Base-by-base conservation (phyloP, 2,329 filamentous ascomycete genomes). In the Atkinsonella hypoxylon region DNA sequence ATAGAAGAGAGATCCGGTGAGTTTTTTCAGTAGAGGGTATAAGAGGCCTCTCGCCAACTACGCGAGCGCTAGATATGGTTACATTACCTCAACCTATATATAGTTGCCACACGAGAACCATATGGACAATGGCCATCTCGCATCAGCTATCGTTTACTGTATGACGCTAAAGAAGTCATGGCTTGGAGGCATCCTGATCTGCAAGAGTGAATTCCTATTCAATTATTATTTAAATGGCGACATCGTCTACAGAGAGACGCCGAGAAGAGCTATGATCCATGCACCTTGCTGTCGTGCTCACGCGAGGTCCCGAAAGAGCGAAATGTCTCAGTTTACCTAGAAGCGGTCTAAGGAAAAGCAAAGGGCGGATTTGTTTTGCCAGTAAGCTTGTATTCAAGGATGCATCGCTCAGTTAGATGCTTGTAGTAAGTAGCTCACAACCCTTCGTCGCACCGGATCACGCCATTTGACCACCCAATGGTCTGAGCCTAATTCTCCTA, bases 221-320 rank as follows among this genome's bases (percentile, higher is more conserved):
- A 31, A 56, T 52, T 20, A 30, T 49, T 36, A 48, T 53, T 51
- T 54, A 56, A 56, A 56, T 56, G 53, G 51, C 49, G 55, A 53
- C 49, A 55, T 49, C 22, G 15, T 6, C 7, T 41, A 5, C 31
- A 43, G 10, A 42, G 47, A 15, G 15, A 34, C 26, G 18, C 47
- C 42, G 38, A 17, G 22, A 45, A 15, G 26, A n/a, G 42, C 42
- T 30, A 9, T 46, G 11, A 6, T 18, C 30, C 44, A 32, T 30
- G 20, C 18, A 12, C 22, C n/a, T n/a, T 39, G 20, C 22, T 15
- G 5, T 12, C 15, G 34, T 10, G 8, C 15, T 11, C 4, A 34
- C 38, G 17, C 26, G 39, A 43, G 4, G 12, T 12, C n/a, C 4
- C 34, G 22, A 9, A 30, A 12, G 45, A 47, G 45, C 15, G 26